Evolutionary conservation across 2,329 filamentous ascomycete species (phyloP).

Genomic region (Dactylonectria estremocensis): DNA sequence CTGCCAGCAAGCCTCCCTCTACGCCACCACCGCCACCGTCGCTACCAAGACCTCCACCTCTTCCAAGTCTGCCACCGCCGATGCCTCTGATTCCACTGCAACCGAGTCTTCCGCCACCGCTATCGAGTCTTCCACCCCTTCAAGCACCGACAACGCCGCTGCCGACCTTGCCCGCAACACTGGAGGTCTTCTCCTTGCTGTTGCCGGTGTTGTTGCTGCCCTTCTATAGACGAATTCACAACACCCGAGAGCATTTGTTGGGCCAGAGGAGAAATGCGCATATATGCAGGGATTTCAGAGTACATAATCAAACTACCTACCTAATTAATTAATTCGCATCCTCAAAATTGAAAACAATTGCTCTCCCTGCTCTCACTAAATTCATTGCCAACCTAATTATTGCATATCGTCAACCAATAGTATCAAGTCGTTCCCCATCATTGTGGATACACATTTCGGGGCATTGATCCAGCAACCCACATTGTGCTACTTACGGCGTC

Average conservation of each 20-base stretch:
- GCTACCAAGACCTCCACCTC: conserved; percentile 38
- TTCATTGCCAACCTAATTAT: too few species aligned
- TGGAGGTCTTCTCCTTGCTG: conserved; percentile 54
- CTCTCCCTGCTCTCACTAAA: not conserved
- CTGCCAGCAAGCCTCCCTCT: conserved; percentile 64
- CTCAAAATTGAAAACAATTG: conserved; percentile 6
- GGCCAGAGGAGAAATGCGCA: conserved; percentile 28
- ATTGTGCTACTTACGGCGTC: too few species aligned
- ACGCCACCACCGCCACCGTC: conserved; percentile 50
- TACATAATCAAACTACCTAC: conserved; percentile 33
- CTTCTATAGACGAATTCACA: conserved; percentile 51
- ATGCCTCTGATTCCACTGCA: conserved; percentile 36
- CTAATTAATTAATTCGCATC: conserved; percentile 46
- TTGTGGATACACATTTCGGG: too few species aligned
- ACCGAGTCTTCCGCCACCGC: conserved; percentile 37
- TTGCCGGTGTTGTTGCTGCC: conserved; percentile 57
- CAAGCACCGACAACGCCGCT: conserved; percentile 44
- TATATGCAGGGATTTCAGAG: conserved; percentile 34
- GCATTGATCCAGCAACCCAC: too few species aligned
- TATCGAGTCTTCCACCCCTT: conserved; percentile 1
- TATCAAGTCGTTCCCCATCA: too few species aligned
- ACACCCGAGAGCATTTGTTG: not conserved
- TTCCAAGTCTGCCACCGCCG: conserved; percentile 37
- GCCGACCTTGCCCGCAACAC: conserved; percentile 52
- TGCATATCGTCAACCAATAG: too few species aligned